Conservation (phyloP, 768 basidiomycete genomes). For the Amyloporia xantha region DNA sequence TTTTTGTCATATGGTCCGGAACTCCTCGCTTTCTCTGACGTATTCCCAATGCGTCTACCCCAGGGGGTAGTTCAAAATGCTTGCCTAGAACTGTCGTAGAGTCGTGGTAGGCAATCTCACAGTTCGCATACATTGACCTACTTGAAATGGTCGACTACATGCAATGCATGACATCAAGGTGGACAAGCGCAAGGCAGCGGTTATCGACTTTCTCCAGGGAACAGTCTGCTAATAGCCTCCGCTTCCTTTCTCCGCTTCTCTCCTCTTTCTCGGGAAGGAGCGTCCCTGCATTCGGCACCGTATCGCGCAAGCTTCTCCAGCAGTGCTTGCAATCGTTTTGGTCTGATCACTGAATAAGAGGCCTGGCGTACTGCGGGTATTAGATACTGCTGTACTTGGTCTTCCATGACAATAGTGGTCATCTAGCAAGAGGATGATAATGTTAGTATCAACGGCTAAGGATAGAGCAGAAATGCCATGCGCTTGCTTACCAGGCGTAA, state of each 20-base stretch:
- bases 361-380: slow-evolving; percentile 62
- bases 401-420: slow-evolving; percentile 62
- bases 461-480: background rate
- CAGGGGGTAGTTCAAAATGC: slow-evolving; percentile 18
- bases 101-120: background rate
- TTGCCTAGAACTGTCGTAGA: slow-evolving; percentile 14
- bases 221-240: slow-evolving; percentile 67
- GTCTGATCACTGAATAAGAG: slow-evolving; percentile 59
- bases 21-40: slow-evolving; percentile 13
- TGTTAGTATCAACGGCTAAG: background rate
- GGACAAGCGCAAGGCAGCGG: background rate
- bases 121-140: background rate
- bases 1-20: slow-evolving; percentile 21
- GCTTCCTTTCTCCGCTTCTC: slow-evolving; percentile 74
- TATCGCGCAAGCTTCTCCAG: slow-evolving; percentile 75
- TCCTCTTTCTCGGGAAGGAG: slow-evolving; percentile 52
- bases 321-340: slow-evolving; percentile 63
- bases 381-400: slow-evolving; percentile 75
- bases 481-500: slow-evolving; percentile 60
- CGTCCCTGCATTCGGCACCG: slow-evolving; percentile 57
- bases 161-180: background rate
- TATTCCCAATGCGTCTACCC: slow-evolving; percentile 12
- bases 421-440: slow-evolving; percentile 38
- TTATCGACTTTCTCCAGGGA: slow-evolving; percentile 50
- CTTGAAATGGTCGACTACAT: background rate